Evolutionary conservation across 129 eudicot genomes (phyloP).

Genomic region (Tagetes patula): DNA sequence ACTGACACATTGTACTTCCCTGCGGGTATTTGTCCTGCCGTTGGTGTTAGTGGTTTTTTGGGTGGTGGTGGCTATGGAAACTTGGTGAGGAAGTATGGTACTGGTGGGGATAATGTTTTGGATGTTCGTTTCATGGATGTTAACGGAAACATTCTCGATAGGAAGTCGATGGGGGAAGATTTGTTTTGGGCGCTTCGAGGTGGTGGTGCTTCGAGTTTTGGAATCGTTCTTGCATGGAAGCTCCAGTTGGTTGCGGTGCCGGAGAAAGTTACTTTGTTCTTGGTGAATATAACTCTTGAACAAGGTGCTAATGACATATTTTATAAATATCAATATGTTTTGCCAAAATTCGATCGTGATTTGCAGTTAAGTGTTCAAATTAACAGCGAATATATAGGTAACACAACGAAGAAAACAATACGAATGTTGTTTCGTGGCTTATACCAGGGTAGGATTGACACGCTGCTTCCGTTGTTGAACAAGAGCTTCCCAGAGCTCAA

Average conservation of each 20-base stretch:
- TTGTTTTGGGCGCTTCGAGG: slow-evolving; percentile 10
- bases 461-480: slow-evolving; percentile 14
- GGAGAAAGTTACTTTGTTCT: neutral
- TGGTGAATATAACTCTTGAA: neutral
- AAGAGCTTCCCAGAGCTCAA: slow-evolving; percentile 31
- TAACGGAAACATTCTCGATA: neutral
- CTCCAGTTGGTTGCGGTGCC: neutral
- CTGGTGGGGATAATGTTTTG: slow-evolving; percentile 16
- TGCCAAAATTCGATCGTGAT: neutral
- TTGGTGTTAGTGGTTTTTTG: slow-evolving; percentile 8
- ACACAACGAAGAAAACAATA: slow-evolving; percentile 16
- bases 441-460: slow-evolving; percentile 20
- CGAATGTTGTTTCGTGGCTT: slow-evolving; percentile 25
- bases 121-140: slow-evolving; percentile 24
- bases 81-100: slow-evolving; percentile 13
- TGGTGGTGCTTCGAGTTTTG: neutral
- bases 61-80: slow-evolving; percentile 19
- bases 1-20: slow-evolving; percentile 13
- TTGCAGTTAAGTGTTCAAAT: neutral
- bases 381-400: neutral
- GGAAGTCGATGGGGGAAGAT: slow-evolving; percentile 6
- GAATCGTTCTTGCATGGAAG: neutral
- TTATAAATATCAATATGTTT: neutral
- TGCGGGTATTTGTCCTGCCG: slow-evolving; percentile 10
- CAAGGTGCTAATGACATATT: neutral